Evolutionary conservation across 768 basidiomycete species (phyloP), one percentile per base, ranked within the genome.

Genomic region (Mycena alexandri): DNA sequence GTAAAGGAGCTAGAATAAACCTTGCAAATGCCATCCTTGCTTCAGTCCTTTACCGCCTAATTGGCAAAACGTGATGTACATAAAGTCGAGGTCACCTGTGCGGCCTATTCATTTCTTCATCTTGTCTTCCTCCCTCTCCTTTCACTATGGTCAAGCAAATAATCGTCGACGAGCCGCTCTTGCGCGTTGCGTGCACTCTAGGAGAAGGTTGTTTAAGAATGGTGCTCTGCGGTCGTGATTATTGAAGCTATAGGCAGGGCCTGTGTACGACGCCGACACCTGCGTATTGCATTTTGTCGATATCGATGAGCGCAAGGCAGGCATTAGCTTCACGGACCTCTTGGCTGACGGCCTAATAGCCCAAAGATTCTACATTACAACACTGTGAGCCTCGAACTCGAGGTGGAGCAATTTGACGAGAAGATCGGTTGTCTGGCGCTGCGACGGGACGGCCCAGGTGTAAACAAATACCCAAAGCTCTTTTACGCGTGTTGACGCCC

Each of bases 221-320:
- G n/a, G 41, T 48, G n/a, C 38, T 54, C 62, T 63, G 25, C 75
- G 72, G 75, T 6, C 73, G 29, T 67, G 38, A 57, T 53, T 61
- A 65, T 74, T 69, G 51, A 67, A 60, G 11, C 52, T 61, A 38
- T 61, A 65, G 70, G 67, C 53, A 91, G 89, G 87, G 34, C 90
- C 91, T 8, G 64, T 92, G 16, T 91, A 89, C 73, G 90, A 92
- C 68, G 76, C 84, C 14, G 72, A 69, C 50, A 86, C 86, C 1
- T 81, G 80, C 12, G 82, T 79, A 25, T 74, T 92, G 42, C 90
- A 92, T 76, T 91, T 93, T 75, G 88, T 92, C 51, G 90, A 92
- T 73, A 91, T 91, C 54, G 75, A 79, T 38, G 83, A 85, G 68
- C 80, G 82, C 65, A 87, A 86, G 80, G 89, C 86, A 68, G 59